Base-by-base conservation (phyloP, 1,139 yeast genomes). In the Yamadazyma spencermartinsiae region DNA sequence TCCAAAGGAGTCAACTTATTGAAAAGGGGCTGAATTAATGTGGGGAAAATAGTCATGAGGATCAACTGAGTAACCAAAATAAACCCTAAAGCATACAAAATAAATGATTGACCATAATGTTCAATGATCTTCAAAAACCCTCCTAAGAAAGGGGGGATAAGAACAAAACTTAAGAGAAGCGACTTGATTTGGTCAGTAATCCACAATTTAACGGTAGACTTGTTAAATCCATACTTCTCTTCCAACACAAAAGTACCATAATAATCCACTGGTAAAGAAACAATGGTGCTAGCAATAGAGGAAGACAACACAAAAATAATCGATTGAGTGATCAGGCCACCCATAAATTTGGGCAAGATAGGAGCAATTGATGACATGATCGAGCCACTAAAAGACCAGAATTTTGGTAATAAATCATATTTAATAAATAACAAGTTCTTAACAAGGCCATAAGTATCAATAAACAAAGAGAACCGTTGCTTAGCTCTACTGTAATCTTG, bases 171-270 rank as follows among this genome's bases (percentile, higher is more conserved):
- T 39, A 92, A 66, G 1, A 71, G 47, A 34, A 76, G 62, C 21
- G 76, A 63, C 65, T 92, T 92, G 44, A 88, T 34, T 49, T 71
- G 66, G 61, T 92, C 98, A 16, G 77, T 56, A 34, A 86, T 43
- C 86, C 95, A 92, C 38, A 88, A 67, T 36, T 71, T 65, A 13
- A 74, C 46, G 1, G 97, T 92, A 52, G 79, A 74, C 61, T 92
- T 92, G 66, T 92, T 92, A 70, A 92, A 92, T 0, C 98, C 98
- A 55, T 74, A 90, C 61, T 80, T 81, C 60, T 90, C 96, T 64
- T 92, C 98, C 52, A 92, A 72, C 11, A 89, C 92, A 67, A 92
- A 92, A 51, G 85, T 84, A 40, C 76, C 69, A 63, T 89, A 90
- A 60, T 86, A 82, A 10, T 81, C 71, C 28, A 80, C 57, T 2